A percentile compares a stretch with the other conserved stretches of the same genome.
phyloP scores from a whole-genome alignment of 345 rosid species.

The Bruguiera parviflora region DNA sequence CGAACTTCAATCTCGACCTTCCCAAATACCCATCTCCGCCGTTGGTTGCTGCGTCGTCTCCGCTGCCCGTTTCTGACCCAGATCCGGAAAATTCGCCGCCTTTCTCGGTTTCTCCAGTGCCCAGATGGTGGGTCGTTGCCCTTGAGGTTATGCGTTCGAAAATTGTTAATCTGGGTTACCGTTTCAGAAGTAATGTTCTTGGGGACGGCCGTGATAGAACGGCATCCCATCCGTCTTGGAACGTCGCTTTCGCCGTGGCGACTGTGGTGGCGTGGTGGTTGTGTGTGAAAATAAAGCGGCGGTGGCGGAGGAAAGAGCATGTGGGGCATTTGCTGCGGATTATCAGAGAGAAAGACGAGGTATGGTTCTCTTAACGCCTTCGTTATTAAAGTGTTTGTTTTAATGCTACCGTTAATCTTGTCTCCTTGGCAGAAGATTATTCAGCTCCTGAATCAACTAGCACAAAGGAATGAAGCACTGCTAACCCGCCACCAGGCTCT shows the following conservation, averaged over 20 bases:
- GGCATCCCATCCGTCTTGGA: conserved; percentile 1
- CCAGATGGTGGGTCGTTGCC: conserved; percentile 15
- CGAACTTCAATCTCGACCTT: not conserved
- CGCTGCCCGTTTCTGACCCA: not conserved
- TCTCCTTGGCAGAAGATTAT: conserved; percentile 41
- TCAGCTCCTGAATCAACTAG: conserved; percentile 51
- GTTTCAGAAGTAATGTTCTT: conserved; percentile 3
- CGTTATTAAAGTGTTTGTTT: conserved; percentile 20
- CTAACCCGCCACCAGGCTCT: conserved; percentile 43
- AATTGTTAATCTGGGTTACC: conserved; percentile 1
- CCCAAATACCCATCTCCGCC: not conserved
- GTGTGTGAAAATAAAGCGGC: conserved; percentile 7
- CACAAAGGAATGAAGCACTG: conserved; percentile 51
- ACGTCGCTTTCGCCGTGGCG: conserved; percentile 14
- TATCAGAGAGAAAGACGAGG: conserved; percentile 26
- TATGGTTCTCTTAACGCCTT: not conserved
- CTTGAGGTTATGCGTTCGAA: conserved; percentile 16
- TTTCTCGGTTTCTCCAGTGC: not conserved
- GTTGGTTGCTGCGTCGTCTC: not conserved
- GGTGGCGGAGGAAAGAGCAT: conserved; percentile 7
- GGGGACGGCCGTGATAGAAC: not conserved
- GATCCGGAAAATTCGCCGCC: not conserved
- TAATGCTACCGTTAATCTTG: conserved; percentile 12
- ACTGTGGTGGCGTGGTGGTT: conserved; percentile 18
- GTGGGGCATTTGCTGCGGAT: conserved; percentile 21